Base-by-base conservation (phyloP, 2,329 filamentous ascomycete species). In the Colletotrichum agaves region DNA sequence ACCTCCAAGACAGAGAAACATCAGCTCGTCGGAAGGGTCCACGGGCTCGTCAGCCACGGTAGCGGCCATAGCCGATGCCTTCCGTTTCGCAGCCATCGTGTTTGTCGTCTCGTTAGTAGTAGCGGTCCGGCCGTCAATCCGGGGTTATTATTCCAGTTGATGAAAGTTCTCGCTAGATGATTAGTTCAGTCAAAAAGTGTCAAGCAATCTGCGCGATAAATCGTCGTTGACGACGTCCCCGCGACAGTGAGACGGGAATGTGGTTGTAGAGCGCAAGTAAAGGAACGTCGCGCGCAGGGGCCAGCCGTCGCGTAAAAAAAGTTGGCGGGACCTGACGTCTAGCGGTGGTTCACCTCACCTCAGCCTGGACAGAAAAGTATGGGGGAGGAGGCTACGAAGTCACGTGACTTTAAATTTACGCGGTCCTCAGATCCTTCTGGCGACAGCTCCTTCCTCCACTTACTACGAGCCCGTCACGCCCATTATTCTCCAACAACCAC, bases 1-100 rank as follows among this genome's bases (percentile, higher is more conserved):
- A 69, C 96, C 96, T 69, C 96, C 96, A 41, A 99, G 84, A 74
- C 93, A 97, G 61, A 97, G 87, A 75, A 99, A 99, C 82, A 94
- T 92, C 66, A 99, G 88, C 83, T 98, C 94, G 77, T 99, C 96
- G 1, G 94, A 89, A 4, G 96, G 94, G 74, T 98, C 95, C 66
- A 97, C 91, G 1, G 94, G 93, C 75, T 98, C 94, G 65, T 98
- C 93, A 3, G 68, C 57, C 23, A 68, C 69, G 46, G 90, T 87
- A 13, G 80, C 82, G 5, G 84, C 78, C 85, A 97, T 91, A 10
- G 91, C 91, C 64, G 88, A 87, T 53, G 91, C 92, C 80, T 98
- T 98, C 75, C 95, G 90, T 82, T 98, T 98, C 61, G 93, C 90
- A n/a, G 95, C 91, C 95, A 98, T 98, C 67, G 13, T 66, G 15